Conservation (phyloP, 148 eudicot genomes). For the Simmondsia chinensis region DNA sequence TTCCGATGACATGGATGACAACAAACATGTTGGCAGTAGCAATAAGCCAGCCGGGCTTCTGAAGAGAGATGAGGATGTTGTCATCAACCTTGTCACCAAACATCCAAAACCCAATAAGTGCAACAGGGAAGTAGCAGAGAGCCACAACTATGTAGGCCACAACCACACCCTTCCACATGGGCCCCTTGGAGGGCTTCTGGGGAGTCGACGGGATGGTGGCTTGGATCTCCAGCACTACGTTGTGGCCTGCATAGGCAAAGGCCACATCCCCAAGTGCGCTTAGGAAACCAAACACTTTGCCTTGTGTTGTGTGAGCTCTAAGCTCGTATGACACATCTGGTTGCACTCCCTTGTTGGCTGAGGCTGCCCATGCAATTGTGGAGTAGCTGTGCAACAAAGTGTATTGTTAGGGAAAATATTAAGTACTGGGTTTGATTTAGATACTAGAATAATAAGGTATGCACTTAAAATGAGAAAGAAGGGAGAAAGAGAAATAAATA, state of each 20-base stretch:
- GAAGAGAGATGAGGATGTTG: conserved; percentile 16
- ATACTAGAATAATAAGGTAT: not conserved
- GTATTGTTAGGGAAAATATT: not conserved
- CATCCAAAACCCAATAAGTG: conserved; percentile 16
- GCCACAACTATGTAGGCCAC: conserved; percentile 29
- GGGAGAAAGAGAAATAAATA: too few species aligned
- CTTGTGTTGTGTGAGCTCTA: not conserved
- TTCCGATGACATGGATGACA: conserved; percentile 29
- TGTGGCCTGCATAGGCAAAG: conserved; percentile 30
- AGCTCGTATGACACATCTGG: conserved; percentile 9
- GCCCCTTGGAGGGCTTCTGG: conserved; percentile 25
- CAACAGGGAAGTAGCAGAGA: conserved; percentile 27
- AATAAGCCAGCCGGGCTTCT: conserved; percentile 21
- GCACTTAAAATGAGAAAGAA: too few species aligned
- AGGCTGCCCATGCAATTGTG: conserved; percentile 23
- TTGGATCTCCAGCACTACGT: conserved; percentile 26
- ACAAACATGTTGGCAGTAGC: conserved; percentile 25
- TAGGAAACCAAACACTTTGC: conserved; percentile 21
- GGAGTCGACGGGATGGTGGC: conserved; percentile 29
- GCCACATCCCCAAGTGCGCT: conserved; percentile 24
- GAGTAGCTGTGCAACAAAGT: conserved; percentile 13
- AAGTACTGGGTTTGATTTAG: too few species aligned
- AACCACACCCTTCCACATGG: conserved; percentile 27
- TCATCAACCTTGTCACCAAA: conserved; percentile 16
- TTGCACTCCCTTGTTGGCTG: conserved; percentile 22